Conservation (phyloP, 495 filamentous ascomycete species). For the Neurospora sp. region DNA sequence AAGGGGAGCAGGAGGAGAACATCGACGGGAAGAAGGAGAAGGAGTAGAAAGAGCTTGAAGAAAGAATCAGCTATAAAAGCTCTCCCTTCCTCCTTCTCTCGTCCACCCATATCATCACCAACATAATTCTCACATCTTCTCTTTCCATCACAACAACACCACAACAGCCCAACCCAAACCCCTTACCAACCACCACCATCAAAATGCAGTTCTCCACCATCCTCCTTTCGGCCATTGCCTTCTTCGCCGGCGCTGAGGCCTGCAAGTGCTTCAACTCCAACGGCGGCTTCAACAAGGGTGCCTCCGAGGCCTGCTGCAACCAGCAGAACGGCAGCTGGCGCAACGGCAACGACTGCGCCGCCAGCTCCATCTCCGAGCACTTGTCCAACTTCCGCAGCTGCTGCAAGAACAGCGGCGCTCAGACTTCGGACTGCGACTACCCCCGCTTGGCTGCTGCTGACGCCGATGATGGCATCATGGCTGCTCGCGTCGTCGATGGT, state of each 20-base stretch:
- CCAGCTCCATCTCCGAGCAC: constrained; percentile 35
- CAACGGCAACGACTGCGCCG: constrained; percentile 24
- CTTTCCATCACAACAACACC: background rate
- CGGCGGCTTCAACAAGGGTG: background rate
- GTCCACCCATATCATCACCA: background rate
- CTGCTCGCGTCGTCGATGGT: background rate
- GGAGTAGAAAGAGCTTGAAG: too few relatives aligned
- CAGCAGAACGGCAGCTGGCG: background rate
- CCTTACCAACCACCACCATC: background rate
- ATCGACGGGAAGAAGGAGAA: background rate
- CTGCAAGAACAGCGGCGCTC: background rate
- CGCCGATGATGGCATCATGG: background rate
- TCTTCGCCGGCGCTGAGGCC: background rate
- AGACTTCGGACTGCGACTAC: background rate
- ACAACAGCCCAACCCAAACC: background rate
- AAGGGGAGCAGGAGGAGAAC: background rate
- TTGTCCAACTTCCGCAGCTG: constrained; percentile 28
- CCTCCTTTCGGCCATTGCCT: background rate
- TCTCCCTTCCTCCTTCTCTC: background rate
- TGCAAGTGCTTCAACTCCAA: background rate
- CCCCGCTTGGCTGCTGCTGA: background rate
- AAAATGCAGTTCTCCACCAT: background rate
- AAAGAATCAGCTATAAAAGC: background rate
- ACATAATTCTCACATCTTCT: background rate
- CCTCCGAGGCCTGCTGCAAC: background rate